Percentiles rank a stretch among this genome's conserved stretches.
Conservation (phyloP, 1,139 yeast species). For the Blastobotrys buckinghamii region DNA sequence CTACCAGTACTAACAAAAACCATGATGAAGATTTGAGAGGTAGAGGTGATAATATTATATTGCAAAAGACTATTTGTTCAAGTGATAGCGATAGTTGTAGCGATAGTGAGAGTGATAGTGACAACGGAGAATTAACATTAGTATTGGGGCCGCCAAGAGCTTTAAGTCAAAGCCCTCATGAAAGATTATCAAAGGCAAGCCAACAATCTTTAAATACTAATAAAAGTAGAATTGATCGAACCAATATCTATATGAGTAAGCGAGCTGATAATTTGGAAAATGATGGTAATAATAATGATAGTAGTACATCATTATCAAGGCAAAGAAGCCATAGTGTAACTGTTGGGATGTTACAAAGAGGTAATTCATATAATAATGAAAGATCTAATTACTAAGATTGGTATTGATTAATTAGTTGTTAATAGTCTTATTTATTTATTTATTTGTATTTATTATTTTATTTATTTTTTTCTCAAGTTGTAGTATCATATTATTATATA, state of each 20-base stretch:
- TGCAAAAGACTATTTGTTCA: no score
- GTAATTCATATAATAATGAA: not conserved
- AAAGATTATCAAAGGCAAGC: not conserved
- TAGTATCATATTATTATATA: no score
- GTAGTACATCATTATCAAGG: not conserved
- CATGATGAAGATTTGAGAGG: not conserved
- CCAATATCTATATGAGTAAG: not conserved
- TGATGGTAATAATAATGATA: not conserved
- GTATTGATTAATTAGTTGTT: no score
- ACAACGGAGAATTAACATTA: constrained; percentile 47
- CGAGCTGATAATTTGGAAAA: not conserved
- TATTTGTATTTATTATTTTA: not conserved
- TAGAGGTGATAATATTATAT: no score
- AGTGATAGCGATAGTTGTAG: no score
- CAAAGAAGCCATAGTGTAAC: constrained; percentile 13
- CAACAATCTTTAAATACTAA: not conserved
- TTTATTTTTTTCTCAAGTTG: not conserved
- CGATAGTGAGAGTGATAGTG: constrained; percentile 32
- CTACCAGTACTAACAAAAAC: not conserved
- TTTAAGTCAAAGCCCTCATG: constrained; percentile 3
- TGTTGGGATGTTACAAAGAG: constrained; percentile 16
- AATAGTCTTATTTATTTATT: no score
- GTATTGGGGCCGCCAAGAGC: constrained; percentile 38
- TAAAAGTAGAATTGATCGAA: no score
- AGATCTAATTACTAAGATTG: no score